phyloP scores from a whole-genome alignment of 1,284 basidiomycete species.

The Cryptococcus hybrid region DNA sequence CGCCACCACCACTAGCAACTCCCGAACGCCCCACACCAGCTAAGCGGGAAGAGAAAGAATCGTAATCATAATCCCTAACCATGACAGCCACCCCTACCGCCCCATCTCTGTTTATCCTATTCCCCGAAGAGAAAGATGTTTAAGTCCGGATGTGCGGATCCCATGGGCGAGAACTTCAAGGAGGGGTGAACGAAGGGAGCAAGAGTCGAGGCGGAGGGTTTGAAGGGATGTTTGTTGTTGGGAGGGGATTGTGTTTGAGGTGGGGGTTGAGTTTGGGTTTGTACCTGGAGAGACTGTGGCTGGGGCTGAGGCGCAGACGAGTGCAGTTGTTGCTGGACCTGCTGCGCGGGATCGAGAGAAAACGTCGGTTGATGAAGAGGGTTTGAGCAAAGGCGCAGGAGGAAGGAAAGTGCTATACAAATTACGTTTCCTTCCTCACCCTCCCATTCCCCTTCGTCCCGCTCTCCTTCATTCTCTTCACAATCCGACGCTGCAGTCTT shows the following conservation, averaged over 20 bases:
- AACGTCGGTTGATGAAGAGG: background rate
- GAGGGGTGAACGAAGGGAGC: background rate
- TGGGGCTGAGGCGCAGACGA: no score
- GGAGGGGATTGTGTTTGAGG: background rate
- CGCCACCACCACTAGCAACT: no score
- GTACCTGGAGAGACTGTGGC: no score
- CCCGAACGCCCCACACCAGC: no score
- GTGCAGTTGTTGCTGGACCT: no score
- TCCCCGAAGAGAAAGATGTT: slow-evolving; percentile 83
- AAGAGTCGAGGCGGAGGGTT: background rate
- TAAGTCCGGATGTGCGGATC: slow-evolving; percentile 74
- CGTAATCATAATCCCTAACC: slow-evolving; percentile 74
- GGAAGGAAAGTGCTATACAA: slow-evolving; percentile 39
- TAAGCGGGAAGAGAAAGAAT: no score
- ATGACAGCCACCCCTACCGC: slow-evolving; percentile 90
- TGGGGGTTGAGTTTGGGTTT: no score
- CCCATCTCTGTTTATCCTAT: slow-evolving; percentile 75
- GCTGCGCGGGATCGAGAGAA: no score
- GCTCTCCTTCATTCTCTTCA: no score
- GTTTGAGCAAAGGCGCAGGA: slow-evolving; percentile 37
- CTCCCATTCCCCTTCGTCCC: slow-evolving; percentile 3
- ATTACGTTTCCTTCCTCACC: slow-evolving; percentile 20
- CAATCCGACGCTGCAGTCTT: no score
- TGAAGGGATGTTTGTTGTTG: background rate
- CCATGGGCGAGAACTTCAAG: slow-evolving; percentile 62